Evolutionary conservation across 2,329 filamentous ascomycete species (phyloP).

Genomic region (Gnomoniopsis smithogilvyi): DNA sequence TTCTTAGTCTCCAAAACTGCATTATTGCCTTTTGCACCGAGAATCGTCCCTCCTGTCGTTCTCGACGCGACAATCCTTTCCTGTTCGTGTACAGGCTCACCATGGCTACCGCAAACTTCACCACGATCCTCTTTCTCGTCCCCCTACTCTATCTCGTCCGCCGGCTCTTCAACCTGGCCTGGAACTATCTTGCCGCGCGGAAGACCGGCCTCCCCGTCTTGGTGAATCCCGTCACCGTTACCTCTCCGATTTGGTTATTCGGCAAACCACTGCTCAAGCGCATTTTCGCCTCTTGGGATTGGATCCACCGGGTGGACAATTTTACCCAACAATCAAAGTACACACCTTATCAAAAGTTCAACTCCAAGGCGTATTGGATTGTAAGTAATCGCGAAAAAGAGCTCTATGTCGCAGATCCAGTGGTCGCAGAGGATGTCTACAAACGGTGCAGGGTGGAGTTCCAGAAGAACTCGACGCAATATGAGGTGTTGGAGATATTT

Average conservation of each 20-base stretch:
- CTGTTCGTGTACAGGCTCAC: not conserved
- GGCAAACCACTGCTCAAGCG: not conserved
- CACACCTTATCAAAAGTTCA: not conserved
- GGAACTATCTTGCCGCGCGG: conserved; percentile 23
- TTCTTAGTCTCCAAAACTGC: no score
- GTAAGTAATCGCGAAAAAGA: not conserved
- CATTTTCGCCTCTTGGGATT: not conserved
- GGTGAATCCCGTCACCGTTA: conserved; percentile 26
- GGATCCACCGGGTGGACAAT: conserved; percentile 1
- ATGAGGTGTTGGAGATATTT: conserved; percentile 1
- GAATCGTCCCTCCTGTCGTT: no score
- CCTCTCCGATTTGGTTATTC: not conserved
- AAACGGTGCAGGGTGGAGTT: conserved; percentile 1
- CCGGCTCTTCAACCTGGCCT: not conserved
- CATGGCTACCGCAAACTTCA: not conserved
- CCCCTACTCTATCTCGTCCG: not conserved
- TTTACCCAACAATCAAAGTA: not conserved
- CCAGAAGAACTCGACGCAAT: not conserved
- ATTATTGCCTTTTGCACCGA: not conserved
- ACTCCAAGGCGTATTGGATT: conserved; percentile 1
- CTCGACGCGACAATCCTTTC: no score
- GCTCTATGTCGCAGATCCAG: not conserved
- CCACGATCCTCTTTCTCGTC: not conserved
- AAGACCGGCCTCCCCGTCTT: conserved; percentile 29
- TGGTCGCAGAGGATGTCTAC: not conserved